Percentiles rank a stretch among this genome's conserved stretches.
These are phyloP conservation scores for Moesziomyces antarcticus DNA, from an alignment of 1,284 basidiomycete genomes.

Conservation along the genomic window DNA sequence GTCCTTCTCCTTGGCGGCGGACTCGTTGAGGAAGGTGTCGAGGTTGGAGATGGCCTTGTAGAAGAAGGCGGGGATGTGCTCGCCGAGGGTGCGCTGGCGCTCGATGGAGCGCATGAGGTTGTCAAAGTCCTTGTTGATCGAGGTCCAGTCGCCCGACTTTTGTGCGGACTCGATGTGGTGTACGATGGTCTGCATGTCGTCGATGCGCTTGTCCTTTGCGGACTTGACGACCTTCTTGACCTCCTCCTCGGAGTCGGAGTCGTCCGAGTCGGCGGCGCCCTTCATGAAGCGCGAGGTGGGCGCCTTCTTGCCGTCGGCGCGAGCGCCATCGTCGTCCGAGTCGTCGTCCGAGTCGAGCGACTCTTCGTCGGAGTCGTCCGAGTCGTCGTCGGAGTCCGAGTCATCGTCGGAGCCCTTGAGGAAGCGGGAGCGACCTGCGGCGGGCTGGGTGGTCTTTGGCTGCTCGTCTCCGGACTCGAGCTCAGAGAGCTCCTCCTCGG, in stretches of 20 bases:
- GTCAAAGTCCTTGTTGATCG: slow-evolving; percentile 89
- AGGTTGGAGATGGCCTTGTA: slow-evolving; percentile 81
- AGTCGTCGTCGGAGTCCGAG: slow-evolving; percentile 52
- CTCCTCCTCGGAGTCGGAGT: slow-evolving; percentile 78
- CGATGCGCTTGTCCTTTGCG: slow-evolving; percentile 85
- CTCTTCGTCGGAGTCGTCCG: slow-evolving; percentile 52
- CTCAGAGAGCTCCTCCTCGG: slow-evolving; percentile 66
- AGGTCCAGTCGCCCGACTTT: slow-evolving; percentile 93
- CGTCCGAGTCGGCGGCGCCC: slow-evolving; percentile 65
- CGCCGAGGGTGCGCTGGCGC: slow-evolving; percentile 83
- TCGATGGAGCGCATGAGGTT: slow-evolving; percentile 90
- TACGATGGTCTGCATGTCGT: slow-evolving; percentile 87
- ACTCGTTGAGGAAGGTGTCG: slow-evolving; percentile 79
- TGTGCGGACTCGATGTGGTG: slow-evolving; percentile 92
- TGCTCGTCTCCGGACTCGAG: slow-evolving; percentile 63
- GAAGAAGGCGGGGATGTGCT: slow-evolving; percentile 88
- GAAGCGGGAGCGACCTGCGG: slow-evolving; percentile 47
- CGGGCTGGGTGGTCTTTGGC: slow-evolving; percentile 48
- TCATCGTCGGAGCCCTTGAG: slow-evolving; percentile 56
- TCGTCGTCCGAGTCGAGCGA: slow-evolving; percentile 51
- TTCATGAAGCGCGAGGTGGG: slow-evolving; percentile 66
- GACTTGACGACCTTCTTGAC: slow-evolving; percentile 80
- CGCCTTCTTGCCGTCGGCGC: slow-evolving; percentile 43
- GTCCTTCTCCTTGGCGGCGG: slow-evolving; percentile 78
- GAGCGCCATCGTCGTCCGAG: slow-evolving; percentile 46